phyloP scores from a whole-genome alignment of 2,329 filamentous ascomycete species.

The Pseudopyrenochaeta lycopersici region DNA sequence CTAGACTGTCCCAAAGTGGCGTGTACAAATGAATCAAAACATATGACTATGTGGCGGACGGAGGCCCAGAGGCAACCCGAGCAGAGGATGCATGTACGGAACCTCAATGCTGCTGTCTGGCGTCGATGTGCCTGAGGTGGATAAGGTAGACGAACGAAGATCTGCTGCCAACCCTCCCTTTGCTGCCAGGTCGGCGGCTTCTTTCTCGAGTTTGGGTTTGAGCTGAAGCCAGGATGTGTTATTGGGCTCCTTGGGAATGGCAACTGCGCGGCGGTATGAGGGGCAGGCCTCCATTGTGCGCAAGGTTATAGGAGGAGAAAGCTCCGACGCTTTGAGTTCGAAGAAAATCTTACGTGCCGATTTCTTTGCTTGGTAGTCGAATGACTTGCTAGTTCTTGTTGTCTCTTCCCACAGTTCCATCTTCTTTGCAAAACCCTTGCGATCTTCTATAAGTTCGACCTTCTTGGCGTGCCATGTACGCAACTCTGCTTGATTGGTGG shows the following conservation, averaged over 20 bases:
- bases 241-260: conserved; percentile 50
- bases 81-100: conserved; percentile 17
- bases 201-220: conserved; percentile 48
- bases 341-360: conserved; percentile 47
- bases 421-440: conserved; percentile 43
- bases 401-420: conserved; percentile 51
- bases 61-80: conserved; percentile 13
- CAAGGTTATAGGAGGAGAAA: conserved; percentile 48
- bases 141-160: conserved; percentile 17
- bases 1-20: conserved; percentile 2
- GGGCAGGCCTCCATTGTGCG: conserved; percentile 49
- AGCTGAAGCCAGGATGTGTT: conserved; percentile 47
- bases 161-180: conserved; percentile 13
- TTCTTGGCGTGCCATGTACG: conserved; percentile 33
- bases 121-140: conserved; percentile 30
- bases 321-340: conserved; percentile 44
- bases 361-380: conserved; percentile 44
- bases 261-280: conserved; percentile 50
- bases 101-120: conserved; percentile 21
- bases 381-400: conserved; percentile 37
- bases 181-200: conserved; percentile 33
- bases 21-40: conserved; percentile 17
- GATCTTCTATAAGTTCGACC: conserved; percentile 37
- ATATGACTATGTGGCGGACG: conserved; percentile 13
- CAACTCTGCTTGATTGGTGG: conserved; percentile 28